Percentiles rank a stretch among this genome's conserved stretches.
Conservation (phyloP, 2,329 filamentous ascomycete species). For the Acephala macrosclerotiorum region DNA sequence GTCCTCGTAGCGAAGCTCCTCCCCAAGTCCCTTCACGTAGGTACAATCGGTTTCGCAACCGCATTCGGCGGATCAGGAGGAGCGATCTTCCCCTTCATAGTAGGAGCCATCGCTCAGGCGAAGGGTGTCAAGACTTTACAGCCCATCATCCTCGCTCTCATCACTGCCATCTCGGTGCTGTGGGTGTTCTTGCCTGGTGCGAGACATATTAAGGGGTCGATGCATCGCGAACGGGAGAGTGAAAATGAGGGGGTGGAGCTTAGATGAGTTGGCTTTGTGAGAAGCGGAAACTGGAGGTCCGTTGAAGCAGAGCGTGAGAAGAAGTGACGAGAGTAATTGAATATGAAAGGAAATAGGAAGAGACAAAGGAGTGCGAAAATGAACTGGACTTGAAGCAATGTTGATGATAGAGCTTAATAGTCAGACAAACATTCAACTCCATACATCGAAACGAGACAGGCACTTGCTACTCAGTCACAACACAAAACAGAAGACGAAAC, state of each 20-base stretch:
- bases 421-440: too few relatives aligned
- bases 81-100: conserved; percentile 69
- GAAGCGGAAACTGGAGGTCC: too few relatives aligned
- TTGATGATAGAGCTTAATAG: too few relatives aligned
- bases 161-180: conserved; percentile 43
- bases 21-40: conserved; percentile 76
- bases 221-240: neutral
- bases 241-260: neutral
- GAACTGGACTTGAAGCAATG: too few relatives aligned
- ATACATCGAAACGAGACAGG: neutral
- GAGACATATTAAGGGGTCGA: neutral
- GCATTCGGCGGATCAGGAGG: conserved; percentile 80
- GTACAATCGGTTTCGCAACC: conserved; percentile 81
- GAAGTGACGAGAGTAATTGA: neutral
- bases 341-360: neutral
- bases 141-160: conserved; percentile 59
- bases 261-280: neutral
- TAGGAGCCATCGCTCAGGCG: conserved; percentile 70
- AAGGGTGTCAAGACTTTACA: conserved; percentile 64
- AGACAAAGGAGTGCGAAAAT: too few relatives aligned
- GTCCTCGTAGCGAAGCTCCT: conserved; percentile 78
- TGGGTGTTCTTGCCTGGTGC: conserved; percentile 25
- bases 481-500: too few relatives aligned
- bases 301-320: neutral
- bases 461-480: conserved; percentile 1